Evolutionary conservation across 768 basidiomycete genomes (phyloP).

Genomic region (Tulasnella sp.): DNA sequence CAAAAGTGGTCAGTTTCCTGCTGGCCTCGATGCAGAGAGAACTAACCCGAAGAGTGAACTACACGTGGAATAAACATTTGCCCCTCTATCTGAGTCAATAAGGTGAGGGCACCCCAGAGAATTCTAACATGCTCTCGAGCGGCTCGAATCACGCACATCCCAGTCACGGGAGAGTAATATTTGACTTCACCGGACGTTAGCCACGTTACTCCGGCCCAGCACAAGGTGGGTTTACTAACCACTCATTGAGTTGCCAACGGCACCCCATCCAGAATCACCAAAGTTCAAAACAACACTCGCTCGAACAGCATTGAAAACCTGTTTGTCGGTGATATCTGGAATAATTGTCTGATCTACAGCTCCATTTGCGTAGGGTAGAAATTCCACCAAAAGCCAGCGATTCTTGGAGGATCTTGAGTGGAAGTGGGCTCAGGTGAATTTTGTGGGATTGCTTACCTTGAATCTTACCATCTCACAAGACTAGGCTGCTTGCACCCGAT

Average conservation of each 20-base stretch:
- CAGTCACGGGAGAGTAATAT: constrained; percentile 74
- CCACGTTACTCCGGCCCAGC: neutral
- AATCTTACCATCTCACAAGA: constrained; percentile 73
- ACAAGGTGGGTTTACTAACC: constrained; percentile 33
- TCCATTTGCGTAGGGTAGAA: constrained; percentile 35
- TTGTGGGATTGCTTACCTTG: constrained; percentile 33
- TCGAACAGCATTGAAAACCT: constrained; percentile 54
- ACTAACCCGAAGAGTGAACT: constrained; percentile 64
- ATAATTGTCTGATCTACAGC: constrained; percentile 20
- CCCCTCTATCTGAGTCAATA: constrained; percentile 51
- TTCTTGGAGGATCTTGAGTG: constrained; percentile 38
- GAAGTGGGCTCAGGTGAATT: neutral
- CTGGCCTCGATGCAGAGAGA: neutral
- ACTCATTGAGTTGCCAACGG: constrained; percentile 54
- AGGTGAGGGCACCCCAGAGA: constrained; percentile 66
- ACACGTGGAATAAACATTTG: constrained; percentile 56
- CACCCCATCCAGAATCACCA: constrained; percentile 79
- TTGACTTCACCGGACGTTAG: no score
- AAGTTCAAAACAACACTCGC: constrained; percentile 60
- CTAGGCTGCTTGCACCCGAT: no score
- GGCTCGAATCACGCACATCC: constrained; percentile 74
- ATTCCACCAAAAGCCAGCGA: constrained; percentile 79
- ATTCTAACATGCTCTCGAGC: constrained; percentile 67
- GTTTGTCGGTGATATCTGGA: constrained; percentile 31
- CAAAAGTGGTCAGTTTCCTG: neutral